These are phyloP conservation scores for Amaranthus palmeri DNA, from an alignment of 148 eudicot species.

Conservation along the genomic window DNA sequence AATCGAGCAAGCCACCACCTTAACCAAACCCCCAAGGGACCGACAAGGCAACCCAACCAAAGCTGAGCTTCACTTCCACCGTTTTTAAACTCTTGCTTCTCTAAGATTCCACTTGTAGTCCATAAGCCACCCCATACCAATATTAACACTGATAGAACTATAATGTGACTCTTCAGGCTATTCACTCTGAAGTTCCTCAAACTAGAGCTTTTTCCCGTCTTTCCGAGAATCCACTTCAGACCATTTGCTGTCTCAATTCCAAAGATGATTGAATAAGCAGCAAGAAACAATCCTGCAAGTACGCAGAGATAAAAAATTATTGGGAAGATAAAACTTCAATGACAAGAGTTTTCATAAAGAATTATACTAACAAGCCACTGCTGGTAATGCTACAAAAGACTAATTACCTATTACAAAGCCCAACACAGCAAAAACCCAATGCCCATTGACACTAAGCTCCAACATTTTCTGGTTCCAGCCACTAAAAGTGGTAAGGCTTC, in stretches of 20 bases:
- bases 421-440: conserved; percentile 62
- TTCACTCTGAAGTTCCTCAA: conserved; percentile 18
- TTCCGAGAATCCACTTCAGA: conserved; percentile 34
- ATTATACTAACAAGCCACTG: neutral
- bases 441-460: conserved; percentile 72
- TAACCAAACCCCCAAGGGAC: conserved; percentile 81
- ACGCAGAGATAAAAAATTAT: neutral
- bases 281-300: conserved; percentile 64
- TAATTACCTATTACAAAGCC: conserved; percentile 62
- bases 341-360: neutral
- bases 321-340: neutral
- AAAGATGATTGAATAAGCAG: conserved; percentile 48
- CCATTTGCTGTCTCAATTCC: conserved; percentile 69
- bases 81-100: conserved; percentile 39
- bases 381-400: neutral
- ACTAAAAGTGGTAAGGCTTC: conserved; percentile 93
- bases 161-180: conserved; percentile 25
- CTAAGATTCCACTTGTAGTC: conserved; percentile 49
- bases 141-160: conserved; percentile 31
- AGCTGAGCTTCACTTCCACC: conserved; percentile 61
- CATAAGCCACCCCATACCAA: conserved; percentile 40
- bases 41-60: conserved; percentile 76
- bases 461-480: conserved; percentile 98
- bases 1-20: conserved; percentile 87
- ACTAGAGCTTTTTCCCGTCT: conserved; percentile 6